Base-by-base conservation (phyloP, 441 rosid species). In the Dalechampia spathulata region DNA sequence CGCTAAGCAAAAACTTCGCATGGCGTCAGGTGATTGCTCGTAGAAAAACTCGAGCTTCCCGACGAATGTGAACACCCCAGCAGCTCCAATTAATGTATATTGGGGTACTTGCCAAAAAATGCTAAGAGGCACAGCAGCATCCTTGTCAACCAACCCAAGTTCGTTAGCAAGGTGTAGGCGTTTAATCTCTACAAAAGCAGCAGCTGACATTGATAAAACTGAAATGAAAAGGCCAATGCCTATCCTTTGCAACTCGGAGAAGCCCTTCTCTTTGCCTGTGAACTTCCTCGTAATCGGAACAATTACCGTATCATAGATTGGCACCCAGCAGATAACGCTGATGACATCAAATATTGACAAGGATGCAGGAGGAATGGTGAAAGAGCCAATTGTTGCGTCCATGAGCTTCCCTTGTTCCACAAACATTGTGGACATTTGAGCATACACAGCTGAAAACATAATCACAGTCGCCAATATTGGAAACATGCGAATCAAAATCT, bases 21-120 rank as follows among this genome's bases (percentile, higher is more conserved):
- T 82, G 1, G 98, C 84, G 66, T 91, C 96, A 0, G 95, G 96
- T 44, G 95, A 87, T 36, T 90, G 96, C n/a, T 87, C 88, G 16
- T 87, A 85, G 69, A 87, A 90, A 60, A 90, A 87, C 68, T 90
- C 92, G 0, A 85, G 76, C 76, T 82, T 86, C 0, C 96, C 95
- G 0, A 90, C 77, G 72, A 68, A 78, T 21, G 76, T 80, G 30
- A 73, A 91, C 9, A 85, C 85, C 75, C 82, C 96, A 0, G 89
- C 80, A 5, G 93, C 87, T 4, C 93, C 96, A 6, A 91, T 36
- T 58, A 87, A 57, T 79, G 78, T 79, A 61, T 78, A 87, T 27
- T 86, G 95, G 0, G 98, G 98, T 17, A 82, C 74, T 61, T 87
- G 95, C 96, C 95, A 91, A 1, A 87, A 55, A 17, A 91, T 81